Evolutionary conservation across 148 eudicot species (phyloP), one percentile per base, ranked within the genome.

Genomic region (Heliosperma pusillum): DNA sequence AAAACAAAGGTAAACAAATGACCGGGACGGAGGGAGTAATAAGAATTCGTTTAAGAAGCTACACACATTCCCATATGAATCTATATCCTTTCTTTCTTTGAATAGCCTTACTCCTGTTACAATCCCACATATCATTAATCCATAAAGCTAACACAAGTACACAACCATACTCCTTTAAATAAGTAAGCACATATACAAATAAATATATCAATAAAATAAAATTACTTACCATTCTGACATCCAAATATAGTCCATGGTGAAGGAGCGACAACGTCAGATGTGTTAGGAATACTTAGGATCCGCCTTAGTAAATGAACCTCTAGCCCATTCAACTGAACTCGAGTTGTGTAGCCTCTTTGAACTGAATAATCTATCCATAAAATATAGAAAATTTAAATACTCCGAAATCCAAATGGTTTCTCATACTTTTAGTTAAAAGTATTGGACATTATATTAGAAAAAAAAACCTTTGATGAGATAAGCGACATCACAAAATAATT

Each of bases 181-280:
- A 1, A 56, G 15, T 36, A 1, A 20, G 33, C 17, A 45, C 33
- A 63, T 21, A 20, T 17, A 25, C n/a, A 75, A 74, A 24, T 5
- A 74, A 3, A 47, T 29, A 64, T 19, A 19, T 29, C 29, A 71
- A 29, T 27, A 58, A 29, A 56, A 55, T 1, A 36, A 4, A 59
- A 40, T 66, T 19, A 29, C 29, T 70, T 84, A 89, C 93, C 93
- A 81, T 89, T 86, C 71, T 89, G 86, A 79, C 90, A 89, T 33
- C 89, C 93, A 81, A 89, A 89, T 66, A 89, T 89, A 78, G 79
- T 84, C 93, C 93, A 89, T 70, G 89, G 79, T 27, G 93, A 84
- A 71, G 93, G 93, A 44, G 90, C 90, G 78, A 84, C 65, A 52
- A 89, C 89, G 76, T 89, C 93, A 76, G 86, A 77, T 40, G 84